Conservation (phyloP, 2,329 filamentous ascomycete species). For the Bipolaris victoriae region DNA sequence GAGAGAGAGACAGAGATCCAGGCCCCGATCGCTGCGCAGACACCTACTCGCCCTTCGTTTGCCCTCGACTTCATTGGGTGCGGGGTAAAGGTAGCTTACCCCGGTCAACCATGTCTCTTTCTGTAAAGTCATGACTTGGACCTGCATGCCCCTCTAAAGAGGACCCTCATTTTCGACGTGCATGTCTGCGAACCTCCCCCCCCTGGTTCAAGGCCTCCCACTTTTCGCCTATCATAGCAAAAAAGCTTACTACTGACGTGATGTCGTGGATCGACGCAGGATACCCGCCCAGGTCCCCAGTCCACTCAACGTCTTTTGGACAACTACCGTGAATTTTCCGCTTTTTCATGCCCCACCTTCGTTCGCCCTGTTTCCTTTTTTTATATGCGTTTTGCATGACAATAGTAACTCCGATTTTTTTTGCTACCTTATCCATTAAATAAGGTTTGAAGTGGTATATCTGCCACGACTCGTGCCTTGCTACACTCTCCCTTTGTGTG, state of each 20-base stretch:
- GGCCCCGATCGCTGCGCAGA: conserved; percentile 10
- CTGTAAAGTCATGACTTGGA: not conserved
- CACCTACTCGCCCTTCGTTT: conserved; percentile 17
- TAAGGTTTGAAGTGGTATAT: not conserved
- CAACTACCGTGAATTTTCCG: not conserved
- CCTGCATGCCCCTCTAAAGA: too few species aligned
- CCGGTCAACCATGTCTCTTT: not conserved
- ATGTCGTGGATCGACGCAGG: too few species aligned
- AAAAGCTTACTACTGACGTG: too few species aligned
- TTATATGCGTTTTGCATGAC: not conserved
- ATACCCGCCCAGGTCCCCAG: too few species aligned
- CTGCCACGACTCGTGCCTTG: not conserved
- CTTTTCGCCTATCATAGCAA: too few species aligned
- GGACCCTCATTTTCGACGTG: not conserved
- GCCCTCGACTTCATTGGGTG: not conserved
- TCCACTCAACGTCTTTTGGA: not conserved
- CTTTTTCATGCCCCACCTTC: not conserved
- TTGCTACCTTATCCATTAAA: not conserved
- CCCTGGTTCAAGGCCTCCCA: too few species aligned
- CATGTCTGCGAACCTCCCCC: not conserved
- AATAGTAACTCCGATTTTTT: not conserved
- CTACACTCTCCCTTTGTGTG: not conserved
- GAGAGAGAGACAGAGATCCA: not conserved
- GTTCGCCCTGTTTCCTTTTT: not conserved
- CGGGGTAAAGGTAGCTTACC: not conserved